phyloP scores from a whole-genome alignment of 352 stramenopile genomes.

The Stephanocyclus meneghinianus region DNA sequence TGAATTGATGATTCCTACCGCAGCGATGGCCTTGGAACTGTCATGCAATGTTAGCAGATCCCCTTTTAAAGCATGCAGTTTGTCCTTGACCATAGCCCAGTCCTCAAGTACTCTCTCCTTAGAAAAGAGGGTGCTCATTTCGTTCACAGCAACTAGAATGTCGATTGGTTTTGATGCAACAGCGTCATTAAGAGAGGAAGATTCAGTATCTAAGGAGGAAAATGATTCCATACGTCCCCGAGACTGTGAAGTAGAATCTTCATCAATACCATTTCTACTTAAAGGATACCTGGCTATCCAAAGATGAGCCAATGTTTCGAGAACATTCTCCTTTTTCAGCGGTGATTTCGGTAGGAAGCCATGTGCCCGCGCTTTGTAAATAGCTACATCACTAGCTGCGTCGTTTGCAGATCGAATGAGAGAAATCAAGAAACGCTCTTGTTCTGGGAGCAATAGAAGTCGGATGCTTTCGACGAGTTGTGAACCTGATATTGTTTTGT shows the following conservation, averaged over 20 bases:
- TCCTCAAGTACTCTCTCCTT: slow-evolving; percentile 3
- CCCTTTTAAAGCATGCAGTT: slow-evolving; percentile 37
- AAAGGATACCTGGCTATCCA: slow-evolving; percentile 33
- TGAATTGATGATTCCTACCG: slow-evolving; percentile 38
- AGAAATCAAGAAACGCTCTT: slow-evolving; percentile 42
- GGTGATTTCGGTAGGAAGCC: slow-evolving; percentile 62
- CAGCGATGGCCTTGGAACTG: slow-evolving; percentile 33
- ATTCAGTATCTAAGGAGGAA: slow-evolving; percentile 16
- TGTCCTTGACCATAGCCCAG: slow-evolving; percentile 29
- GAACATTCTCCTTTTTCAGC: slow-evolving; percentile 39
- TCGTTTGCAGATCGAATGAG: slow-evolving; percentile 67
- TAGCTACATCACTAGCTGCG: slow-evolving; percentile 51
- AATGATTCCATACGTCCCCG: neutral
- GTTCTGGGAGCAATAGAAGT: slow-evolving; percentile 14
- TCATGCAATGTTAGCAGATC: slow-evolving; percentile 38
- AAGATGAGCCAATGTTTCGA: slow-evolving; percentile 47
- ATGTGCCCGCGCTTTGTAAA: slow-evolving; percentile 60
- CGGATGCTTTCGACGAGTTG: slow-evolving; percentile 27
- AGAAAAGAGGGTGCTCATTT: slow-evolving; percentile 28
- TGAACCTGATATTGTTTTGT: slow-evolving; percentile 37
- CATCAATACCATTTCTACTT: neutral
- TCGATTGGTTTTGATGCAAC: slow-evolving; percentile 25
- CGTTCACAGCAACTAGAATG: slow-evolving; percentile 29
- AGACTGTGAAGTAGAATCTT: neutral
- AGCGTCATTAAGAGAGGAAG: slow-evolving; percentile 13